Conservation (phyloP, 208 protist genomes). For the Trypanosoma rangeli region DNA sequence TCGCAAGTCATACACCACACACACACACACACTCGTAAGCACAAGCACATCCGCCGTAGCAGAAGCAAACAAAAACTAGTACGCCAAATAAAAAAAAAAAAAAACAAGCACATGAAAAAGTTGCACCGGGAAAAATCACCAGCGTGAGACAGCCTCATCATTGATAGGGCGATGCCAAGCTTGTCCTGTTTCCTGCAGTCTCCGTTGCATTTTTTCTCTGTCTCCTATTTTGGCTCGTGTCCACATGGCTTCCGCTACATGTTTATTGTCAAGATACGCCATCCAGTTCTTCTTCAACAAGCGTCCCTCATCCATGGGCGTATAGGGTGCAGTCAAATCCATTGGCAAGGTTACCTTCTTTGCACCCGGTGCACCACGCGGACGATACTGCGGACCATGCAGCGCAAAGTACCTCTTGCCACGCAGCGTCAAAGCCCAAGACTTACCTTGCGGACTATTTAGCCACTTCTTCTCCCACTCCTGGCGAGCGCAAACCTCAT, state of each 20-base stretch:
- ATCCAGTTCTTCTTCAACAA: slow-evolving; percentile 88
- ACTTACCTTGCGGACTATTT: slow-evolving; percentile 47
- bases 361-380: slow-evolving; percentile 79
- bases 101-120: slow-evolving; percentile 9
- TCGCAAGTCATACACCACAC: too few species aligned
- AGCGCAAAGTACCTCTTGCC: slow-evolving; percentile 85
- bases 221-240: slow-evolving; percentile 80
- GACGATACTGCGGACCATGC: slow-evolving; percentile 66
- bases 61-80: slow-evolving; percentile 20
- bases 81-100: neutral
- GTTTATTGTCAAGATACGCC: slow-evolving; percentile 91
- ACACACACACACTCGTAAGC: too few species aligned
- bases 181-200: slow-evolving; percentile 77
- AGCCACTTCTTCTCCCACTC: slow-evolving; percentile 77
- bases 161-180: slow-evolving; percentile 89
- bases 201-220: slow-evolving; percentile 71
- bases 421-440: slow-evolving; percentile 66
- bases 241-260: slow-evolving; percentile 90
- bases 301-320: slow-evolving; percentile 85
- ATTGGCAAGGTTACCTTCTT: slow-evolving; percentile 69
- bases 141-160: slow-evolving; percentile 53
- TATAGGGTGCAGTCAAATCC: slow-evolving; percentile 85
- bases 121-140: slow-evolving; percentile 30
- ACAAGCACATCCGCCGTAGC: neutral
- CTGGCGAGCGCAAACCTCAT: slow-evolving; percentile 69